A percentile compares a stretch with the other conserved stretches of the same genome.
Evolutionary conservation across 805 yeast genomes (phyloP).

Genomic region (Cyberlindnera euphorbiiphila): DNA sequence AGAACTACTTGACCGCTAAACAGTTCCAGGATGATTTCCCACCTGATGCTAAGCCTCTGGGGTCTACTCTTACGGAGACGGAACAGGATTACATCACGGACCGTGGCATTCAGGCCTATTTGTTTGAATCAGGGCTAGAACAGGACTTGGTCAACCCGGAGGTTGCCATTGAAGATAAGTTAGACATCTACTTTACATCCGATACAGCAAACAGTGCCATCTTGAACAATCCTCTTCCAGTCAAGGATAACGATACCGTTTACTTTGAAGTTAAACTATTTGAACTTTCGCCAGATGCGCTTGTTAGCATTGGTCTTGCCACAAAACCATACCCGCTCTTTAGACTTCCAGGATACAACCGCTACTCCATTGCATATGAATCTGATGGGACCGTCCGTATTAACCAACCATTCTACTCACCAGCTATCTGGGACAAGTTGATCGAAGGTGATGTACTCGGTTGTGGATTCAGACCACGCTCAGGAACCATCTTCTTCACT

Average conservation of each 20-base stretch:
- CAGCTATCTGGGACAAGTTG: conserved; percentile 41
- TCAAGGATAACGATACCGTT: conserved; percentile 23
- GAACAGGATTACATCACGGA: conserved; percentile 71
- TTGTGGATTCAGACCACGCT: conserved; percentile 76
- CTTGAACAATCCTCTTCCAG: conserved; percentile 46
- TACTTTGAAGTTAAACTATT: conserved; percentile 55
- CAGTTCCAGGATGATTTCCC: conserved; percentile 34
- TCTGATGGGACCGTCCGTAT: conserved; percentile 76
- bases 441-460: conserved; percentile 91
- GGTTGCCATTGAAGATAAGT: conserved; percentile 59
- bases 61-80: conserved; percentile 59
- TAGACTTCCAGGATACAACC: conserved; percentile 88
- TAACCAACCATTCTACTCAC: conserved; percentile 54
- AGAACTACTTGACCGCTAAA: conserved; percentile 38
- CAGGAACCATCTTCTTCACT: conserved; percentile 89
- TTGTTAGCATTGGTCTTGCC: conserved; percentile 73
- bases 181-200: conserved; percentile 39
- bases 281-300: conserved; percentile 49
- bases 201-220: conserved; percentile 17
- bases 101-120: conserved; percentile 72
- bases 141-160: conserved; percentile 40
- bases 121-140: conserved; percentile 30
- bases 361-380: conserved; percentile 82
- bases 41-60: conserved; percentile 40
- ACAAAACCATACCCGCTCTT: conserved; percentile 92